Evolutionary conservation across 1,284 basidiomycete genomes (phyloP).

Genomic region (Tausonia pullulans): DNA sequence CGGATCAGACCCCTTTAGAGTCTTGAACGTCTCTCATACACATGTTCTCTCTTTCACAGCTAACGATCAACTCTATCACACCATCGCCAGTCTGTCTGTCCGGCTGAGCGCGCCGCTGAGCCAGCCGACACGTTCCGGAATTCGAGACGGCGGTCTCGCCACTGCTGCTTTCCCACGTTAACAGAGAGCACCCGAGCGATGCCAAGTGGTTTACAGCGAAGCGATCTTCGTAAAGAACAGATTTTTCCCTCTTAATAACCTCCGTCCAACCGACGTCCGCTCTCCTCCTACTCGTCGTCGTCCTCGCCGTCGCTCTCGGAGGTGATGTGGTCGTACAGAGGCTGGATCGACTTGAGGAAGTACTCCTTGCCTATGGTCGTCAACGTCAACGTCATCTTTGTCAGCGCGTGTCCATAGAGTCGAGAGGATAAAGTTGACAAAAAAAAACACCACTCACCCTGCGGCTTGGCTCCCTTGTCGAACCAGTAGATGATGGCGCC

Average conservation of each 20-base stretch:
- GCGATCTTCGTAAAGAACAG: neutral
- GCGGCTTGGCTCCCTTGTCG: conserved; percentile 87
- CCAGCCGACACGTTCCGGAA: too few species aligned
- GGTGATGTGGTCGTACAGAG: conserved; percentile 72
- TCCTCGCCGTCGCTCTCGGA: conserved; percentile 34
- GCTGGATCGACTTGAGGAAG: conserved; percentile 78
- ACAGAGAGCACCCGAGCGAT: too few species aligned
- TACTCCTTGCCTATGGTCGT: conserved; percentile 54
- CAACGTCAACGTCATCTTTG: neutral
- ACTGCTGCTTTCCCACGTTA: too few species aligned
- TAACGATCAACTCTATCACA: too few species aligned
- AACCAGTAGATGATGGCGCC: conserved; percentile 97
- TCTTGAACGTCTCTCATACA: too few species aligned
- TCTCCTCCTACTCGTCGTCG: conserved; percentile 55
- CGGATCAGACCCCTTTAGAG: too few species aligned
- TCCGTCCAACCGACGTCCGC: neutral
- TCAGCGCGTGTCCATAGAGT: neutral
- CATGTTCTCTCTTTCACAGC: too few species aligned
- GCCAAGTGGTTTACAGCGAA: neutral
- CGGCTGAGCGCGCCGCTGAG: too few species aligned
- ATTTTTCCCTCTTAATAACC: neutral
- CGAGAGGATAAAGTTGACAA: too few species aligned
- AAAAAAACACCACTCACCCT: conserved; percentile 36
- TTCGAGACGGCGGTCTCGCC: too few species aligned
- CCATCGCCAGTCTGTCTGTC: too few species aligned